Conservation (phyloP, 1,139 yeast genomes). For the Tardiomyces blankii region DNA sequence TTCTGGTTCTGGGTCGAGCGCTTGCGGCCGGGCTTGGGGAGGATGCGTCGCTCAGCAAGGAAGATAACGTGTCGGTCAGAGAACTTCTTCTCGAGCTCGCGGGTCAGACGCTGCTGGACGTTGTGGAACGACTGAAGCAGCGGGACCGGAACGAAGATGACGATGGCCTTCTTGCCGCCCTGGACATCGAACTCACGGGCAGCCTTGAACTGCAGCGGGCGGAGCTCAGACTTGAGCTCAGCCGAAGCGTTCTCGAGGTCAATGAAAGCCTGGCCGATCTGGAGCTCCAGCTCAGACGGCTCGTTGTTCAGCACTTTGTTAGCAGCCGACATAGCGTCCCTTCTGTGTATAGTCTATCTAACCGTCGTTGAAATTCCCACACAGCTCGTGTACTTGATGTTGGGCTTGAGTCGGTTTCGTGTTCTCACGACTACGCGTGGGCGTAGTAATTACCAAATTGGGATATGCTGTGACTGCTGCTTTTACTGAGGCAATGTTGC, state of each 20-base stretch:
- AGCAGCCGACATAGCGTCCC: slow-evolving; percentile 1
- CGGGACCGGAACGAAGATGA: slow-evolving; percentile 97
- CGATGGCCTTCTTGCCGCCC: slow-evolving; percentile 98
- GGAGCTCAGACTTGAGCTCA: slow-evolving; percentile 95
- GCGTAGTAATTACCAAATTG: neutral
- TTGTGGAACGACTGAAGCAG: slow-evolving; percentile 89
- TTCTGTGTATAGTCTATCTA: neutral
- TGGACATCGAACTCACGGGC: slow-evolving; percentile 96
- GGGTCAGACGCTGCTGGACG: slow-evolving; percentile 85
- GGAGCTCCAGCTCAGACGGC: slow-evolving; percentile 98
- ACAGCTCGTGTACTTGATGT: neutral
- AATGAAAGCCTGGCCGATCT: slow-evolving; percentile 97
- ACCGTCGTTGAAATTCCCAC: neutral
- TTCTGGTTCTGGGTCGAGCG: slow-evolving; percentile 88
- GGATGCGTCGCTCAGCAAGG: slow-evolving; percentile 99
- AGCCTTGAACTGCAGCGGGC: slow-evolving; percentile 98
- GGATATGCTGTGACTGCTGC: neutral
- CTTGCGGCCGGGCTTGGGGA: slow-evolving; percentile 77
- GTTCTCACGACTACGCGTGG: neutral
- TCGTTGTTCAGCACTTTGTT: slow-evolving; percentile 62
- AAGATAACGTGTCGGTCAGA: slow-evolving; percentile 99
- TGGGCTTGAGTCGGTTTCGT: neutral
- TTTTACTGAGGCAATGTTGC: neutral
- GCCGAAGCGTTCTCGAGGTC: slow-evolving; percentile 93
- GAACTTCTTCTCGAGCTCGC: slow-evolving; percentile 99